These are phyloP conservation scores for Acidomyces sp. DNA, from an alignment of 495 filamentous ascomycete species.

Conservation along the genomic window DNA sequence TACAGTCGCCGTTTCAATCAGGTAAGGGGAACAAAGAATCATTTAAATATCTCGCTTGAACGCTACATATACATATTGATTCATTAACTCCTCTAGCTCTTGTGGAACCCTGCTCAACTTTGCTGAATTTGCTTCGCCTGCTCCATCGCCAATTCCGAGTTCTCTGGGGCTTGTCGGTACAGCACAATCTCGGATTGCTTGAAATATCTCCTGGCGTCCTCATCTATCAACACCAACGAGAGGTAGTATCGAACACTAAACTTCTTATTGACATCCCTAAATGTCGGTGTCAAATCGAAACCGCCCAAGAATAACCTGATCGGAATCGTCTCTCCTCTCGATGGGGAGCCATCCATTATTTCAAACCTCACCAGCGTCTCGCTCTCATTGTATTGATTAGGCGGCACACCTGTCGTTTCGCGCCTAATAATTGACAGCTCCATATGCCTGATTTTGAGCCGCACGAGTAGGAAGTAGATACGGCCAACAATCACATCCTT, in stretches of 20 bases:
- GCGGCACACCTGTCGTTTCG: slow-evolving; percentile 92
- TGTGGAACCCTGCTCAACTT: too few species aligned
- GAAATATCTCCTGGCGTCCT: slow-evolving; percentile 94
- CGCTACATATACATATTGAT: too few species aligned
- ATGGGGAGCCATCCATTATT: slow-evolving; percentile 99
- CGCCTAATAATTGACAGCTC: slow-evolving; percentile 94
- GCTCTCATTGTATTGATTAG: slow-evolving; percentile 99
- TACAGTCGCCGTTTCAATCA: too few species aligned
- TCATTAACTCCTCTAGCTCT: too few species aligned
- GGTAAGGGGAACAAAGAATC: too few species aligned
- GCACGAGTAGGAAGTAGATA: slow-evolving; percentile 96
- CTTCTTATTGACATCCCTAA: slow-evolving; percentile 99
- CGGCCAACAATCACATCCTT: slow-evolving; percentile 99
- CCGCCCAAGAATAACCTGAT: slow-evolving; percentile 96
- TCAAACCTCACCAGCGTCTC: slow-evolving; percentile 97
- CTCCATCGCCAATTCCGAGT: slow-evolving; percentile 15
- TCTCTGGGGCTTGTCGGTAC: slow-evolving; percentile 80
- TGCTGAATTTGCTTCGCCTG: slow-evolving; percentile 19
- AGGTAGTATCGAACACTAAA: slow-evolving; percentile 98
- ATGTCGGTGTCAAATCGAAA: slow-evolving; percentile 95
- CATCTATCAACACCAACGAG: slow-evolving; percentile 51
- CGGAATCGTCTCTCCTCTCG: slow-evolving; percentile 78
- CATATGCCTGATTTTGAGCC: slow-evolving; percentile 99
- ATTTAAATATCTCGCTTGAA: too few species aligned
- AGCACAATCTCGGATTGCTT: slow-evolving; percentile 99